Percentiles rank a stretch among this genome's conserved stretches.
phyloP scores from a whole-genome alignment of 345 rosid genomes.

The Toxicodendron radicans region DNA sequence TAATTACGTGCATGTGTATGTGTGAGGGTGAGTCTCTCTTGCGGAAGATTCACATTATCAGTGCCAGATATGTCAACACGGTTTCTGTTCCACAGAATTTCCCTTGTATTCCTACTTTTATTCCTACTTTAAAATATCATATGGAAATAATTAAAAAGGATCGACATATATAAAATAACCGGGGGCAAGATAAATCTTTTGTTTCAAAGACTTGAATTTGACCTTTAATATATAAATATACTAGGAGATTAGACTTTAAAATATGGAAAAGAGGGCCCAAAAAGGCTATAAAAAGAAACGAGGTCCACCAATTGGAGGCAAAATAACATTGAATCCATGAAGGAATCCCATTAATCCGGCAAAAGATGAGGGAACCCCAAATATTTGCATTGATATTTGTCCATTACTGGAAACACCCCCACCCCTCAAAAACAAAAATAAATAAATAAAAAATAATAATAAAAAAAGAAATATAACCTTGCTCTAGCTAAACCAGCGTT shows the following conservation, averaged over 20 bases:
- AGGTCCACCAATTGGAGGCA: conserved; percentile 14
- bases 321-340: conserved; percentile 12
- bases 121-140: neutral
- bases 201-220: no score
- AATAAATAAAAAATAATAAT: no score
- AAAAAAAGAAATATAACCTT: neutral
- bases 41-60: neutral
- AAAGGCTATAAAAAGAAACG: conserved; percentile 3
- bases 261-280: conserved; percentile 10
- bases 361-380: conserved; percentile 15
- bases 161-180: neutral
- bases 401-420: neutral
- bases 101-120: neutral
- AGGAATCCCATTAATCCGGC: conserved; percentile 30
- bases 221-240: neutral
- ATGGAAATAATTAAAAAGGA: neutral
- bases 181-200: neutral
- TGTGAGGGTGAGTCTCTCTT: neutral
- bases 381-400: conserved; percentile 7
- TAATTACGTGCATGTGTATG: neutral
- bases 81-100: neutral
- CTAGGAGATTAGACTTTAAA: neutral
- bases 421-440: no score
- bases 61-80: neutral
- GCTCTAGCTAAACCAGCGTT: neutral